phyloP scores from a whole-genome alignment of 345 rosid genomes.

The Rhodamnia rubescens region DNA sequence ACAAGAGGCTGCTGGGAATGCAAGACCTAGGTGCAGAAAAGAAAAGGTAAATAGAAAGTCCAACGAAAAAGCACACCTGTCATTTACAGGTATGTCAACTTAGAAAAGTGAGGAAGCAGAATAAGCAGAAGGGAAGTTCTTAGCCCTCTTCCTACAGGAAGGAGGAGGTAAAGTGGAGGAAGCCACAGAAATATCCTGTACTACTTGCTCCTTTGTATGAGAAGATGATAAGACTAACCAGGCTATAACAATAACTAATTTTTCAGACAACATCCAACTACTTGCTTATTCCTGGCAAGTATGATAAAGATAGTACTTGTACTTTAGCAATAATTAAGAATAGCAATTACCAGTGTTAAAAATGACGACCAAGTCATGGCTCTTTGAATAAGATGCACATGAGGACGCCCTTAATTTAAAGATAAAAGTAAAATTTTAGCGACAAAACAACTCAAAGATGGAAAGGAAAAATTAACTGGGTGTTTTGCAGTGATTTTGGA shows the following conservation, averaged over 20 bases:
- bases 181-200: not conserved
- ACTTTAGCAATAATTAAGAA: not conserved
- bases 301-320: not conserved
- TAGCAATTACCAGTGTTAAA: not conserved
- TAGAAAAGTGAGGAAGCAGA: not conserved
- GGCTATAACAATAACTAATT: not conserved
- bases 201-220: not conserved
- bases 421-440: not conserved
- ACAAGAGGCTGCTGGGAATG: conserved; percentile 62
- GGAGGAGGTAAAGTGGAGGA: not conserved
- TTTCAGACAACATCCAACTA: not conserved
- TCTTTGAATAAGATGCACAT: not conserved
- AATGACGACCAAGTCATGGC: not conserved
- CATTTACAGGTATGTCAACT: not conserved
- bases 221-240: not conserved
- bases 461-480: not conserved
- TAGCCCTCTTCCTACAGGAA: not conserved
- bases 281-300: not conserved
- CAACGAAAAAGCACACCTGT: not conserved
- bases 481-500: not conserved
- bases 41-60: not conserved
- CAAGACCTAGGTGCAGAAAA: conserved; percentile 53
- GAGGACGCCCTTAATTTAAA: not conserved
- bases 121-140: not conserved
- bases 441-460: not conserved